Base-by-base conservation (phyloP, 192 early-diverging fungal genomes). In the Coemansia sp. region DNA sequence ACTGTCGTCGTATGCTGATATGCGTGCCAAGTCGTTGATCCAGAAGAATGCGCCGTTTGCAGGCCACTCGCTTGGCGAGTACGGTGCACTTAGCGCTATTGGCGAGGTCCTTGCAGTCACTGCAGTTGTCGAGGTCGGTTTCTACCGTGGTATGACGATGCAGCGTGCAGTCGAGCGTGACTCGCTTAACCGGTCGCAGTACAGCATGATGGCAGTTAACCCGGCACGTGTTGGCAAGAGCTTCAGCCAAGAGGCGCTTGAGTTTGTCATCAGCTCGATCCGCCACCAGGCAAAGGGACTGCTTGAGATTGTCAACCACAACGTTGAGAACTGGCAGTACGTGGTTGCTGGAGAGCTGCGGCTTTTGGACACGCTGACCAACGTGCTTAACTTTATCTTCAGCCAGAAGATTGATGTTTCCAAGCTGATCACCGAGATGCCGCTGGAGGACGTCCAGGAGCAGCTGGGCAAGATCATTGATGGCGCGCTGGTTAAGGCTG, bases 81-180 rank as follows among this genome's bases (percentile, higher is more conserved):
- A 97, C 70, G 93, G 93, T 71, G 95, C 90, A 50, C 86, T 96
- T 44, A 89, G 93, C 19, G 85, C 95, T 42, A 90, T 98, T 60
- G 94, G 92, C 68, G 90, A 92, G 67, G 93, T 95, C 0, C 75
- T 98, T 37, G 87, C 91, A 14, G 87, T 96, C 64, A 90, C 94
- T 74, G 76, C 90, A 38, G 74, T 96, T 7, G 92, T 94, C 55
- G 95, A 97, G 66, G 92, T 97, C 53, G 92, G 93, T 22, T 97
- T 97, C 86, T 97, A 96, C 87, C 91, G 95, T 74, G 95, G 95
- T 77, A 94, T 96, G 92, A 97, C 95, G 40, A 97, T 97, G 95
- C 95, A 97, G 87, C 87, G 89, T 53, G 93, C 95, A 59, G 95
- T 97, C 40, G 87, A 87, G 63, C 92, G 95, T 65, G 95, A 96